A percentile compares a stretch with the other conserved stretches of the same genome.
Conservation (phyloP, 2,329 filamentous ascomycete species). For the Xylaria hypoxylon region DNA sequence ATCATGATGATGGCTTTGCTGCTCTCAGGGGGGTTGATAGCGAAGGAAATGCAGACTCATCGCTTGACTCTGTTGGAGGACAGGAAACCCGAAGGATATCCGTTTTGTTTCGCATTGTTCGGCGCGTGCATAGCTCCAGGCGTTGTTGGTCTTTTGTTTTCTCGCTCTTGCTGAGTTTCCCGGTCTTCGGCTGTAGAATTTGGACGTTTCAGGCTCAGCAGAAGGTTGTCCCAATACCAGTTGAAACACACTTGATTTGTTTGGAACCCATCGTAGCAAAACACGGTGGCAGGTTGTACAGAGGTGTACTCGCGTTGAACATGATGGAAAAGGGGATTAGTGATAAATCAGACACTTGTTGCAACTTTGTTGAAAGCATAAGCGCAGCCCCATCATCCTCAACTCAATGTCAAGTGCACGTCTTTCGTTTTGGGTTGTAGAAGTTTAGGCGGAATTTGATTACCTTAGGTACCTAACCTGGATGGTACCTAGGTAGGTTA, state of each 20-base stretch:
- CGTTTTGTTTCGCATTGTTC: conserved; percentile 34
- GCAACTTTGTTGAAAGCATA: neutral
- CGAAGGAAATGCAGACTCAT: neutral
- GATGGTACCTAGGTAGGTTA: neutral
- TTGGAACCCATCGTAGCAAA: neutral
- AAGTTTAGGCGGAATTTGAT: neutral
- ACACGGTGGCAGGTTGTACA: conserved; percentile 15
- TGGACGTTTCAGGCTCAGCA: neutral
- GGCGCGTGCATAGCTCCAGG: conserved; percentile 41
- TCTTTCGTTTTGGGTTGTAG: neutral
- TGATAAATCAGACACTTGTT: neutral
- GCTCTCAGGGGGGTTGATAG: neutral
- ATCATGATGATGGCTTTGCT: conserved; percentile 4
- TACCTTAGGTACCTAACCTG: no score
- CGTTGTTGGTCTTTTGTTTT: conserved; percentile 33
- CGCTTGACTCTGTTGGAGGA: conserved; percentile 8
- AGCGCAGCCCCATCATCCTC: neutral
- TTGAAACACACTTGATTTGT: conserved; percentile 6
- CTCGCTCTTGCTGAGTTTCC: neutral
- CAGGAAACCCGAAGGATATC: conserved; percentile 8
- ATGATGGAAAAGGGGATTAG: conserved; percentile 13
- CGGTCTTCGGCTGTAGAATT: conserved; percentile 8
- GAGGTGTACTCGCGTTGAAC: conserved; percentile 10
- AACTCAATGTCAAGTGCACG: neutral
- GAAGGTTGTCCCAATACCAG: neutral